Conservation (phyloP, 2,329 filamentous ascomycete genomes). For the Exophiala dermatitidis region DNA sequence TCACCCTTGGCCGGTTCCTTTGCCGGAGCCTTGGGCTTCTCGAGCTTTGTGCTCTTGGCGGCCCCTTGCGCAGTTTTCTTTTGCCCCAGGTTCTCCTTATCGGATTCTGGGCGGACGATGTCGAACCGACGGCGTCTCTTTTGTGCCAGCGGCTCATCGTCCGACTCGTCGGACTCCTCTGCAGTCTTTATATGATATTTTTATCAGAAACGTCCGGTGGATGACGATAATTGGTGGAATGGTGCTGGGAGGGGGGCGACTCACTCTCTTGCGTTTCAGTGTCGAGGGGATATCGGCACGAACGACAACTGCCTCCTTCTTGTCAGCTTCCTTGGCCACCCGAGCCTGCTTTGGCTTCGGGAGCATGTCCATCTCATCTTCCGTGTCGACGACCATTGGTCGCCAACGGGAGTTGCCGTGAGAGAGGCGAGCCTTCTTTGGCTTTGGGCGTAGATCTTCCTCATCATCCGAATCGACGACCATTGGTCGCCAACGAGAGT, state of each 20-base stretch:
- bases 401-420: not conserved
- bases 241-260: not conserved
- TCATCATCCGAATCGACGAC: conserved; percentile 1
- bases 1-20: not conserved
- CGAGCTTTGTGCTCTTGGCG: not conserved
- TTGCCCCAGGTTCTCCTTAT: conserved; percentile 2
- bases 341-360: not conserved
- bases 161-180: not conserved
- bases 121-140: not conserved
- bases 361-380: not conserved
- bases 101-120: conserved; percentile 2
- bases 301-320: not conserved
- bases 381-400: conserved; percentile 1
- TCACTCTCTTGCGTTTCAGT: not conserved
- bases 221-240: not conserved
- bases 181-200: not conserved
- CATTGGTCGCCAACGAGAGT: not conserved
- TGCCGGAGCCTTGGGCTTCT: not conserved
- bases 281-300: not conserved
- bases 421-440: not conserved
- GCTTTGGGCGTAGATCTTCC: not conserved
- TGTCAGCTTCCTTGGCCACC: not conserved
- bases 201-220: not conserved
- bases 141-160: not conserved
- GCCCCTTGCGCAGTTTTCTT: not conserved